Evolutionary conservation across 345 rosid genomes (phyloP).

Genomic region (Erodium maritimum): DNA sequence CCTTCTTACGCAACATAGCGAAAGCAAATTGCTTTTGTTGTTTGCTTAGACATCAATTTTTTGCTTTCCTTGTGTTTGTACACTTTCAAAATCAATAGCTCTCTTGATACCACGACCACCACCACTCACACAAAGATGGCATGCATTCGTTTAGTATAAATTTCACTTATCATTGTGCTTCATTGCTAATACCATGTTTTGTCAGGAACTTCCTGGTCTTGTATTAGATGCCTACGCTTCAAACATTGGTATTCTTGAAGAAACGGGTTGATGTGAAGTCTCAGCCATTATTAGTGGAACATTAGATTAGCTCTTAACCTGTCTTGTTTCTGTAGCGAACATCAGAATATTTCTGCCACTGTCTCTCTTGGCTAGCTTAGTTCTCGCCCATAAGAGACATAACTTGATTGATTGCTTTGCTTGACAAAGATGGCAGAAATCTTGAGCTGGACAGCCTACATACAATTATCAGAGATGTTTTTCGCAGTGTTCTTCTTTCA

Average conservation of each 20-base stretch:
- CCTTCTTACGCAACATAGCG: too few species aligned
- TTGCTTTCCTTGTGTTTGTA: too few species aligned
- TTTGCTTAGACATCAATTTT: too few species aligned
- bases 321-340: neutral
- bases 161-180: neutral
- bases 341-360: neutral
- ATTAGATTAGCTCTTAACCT: neutral
- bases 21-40: too few species aligned
- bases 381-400: neutral
- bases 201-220: neutral
- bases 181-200: neutral
- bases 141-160: neutral
- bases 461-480: constrained; percentile 27
- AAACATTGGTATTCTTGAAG: neutral
- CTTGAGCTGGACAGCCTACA: constrained; percentile 21
- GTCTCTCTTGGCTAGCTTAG: neutral
- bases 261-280: neutral
- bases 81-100: too few species aligned
- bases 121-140: neutral
- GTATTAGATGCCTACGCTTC: neutral
- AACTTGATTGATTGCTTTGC: neutral
- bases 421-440: constrained; percentile 23
- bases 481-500: constrained; percentile 32
- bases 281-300: neutral
- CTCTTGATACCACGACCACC: too few species aligned